Evolutionary conservation across 2,329 filamentous ascomycete genomes (phyloP), one percentile per base, ranked within the genome.

Genomic region (Aspergillus sp.): DNA sequence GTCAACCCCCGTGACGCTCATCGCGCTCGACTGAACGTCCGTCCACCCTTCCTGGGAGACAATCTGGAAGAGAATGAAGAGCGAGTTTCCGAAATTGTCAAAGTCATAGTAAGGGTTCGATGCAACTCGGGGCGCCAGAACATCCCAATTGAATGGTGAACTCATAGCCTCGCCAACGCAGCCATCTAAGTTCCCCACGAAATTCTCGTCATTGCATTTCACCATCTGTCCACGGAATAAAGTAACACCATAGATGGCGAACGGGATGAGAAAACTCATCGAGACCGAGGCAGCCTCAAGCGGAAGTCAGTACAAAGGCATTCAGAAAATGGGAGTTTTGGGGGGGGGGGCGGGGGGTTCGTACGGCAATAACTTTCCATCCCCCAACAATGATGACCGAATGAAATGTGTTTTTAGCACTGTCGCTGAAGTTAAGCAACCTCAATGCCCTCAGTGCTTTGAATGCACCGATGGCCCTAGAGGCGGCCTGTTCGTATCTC

Each of bases 41-140:
- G 88, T 87, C 95, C 96, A 99, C 34, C 95, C 95, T 80, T 99
- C 96, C 74, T 99, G 95, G 52, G 93, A 98, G 42, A 98, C 93
- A 75, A 99, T 97, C 73, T 98, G 93, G 78, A 97, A 99, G 59
- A 99, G 89, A 61, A 96, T 96, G 78, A 98, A 98, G 34, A 99
- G 82, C 0, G 93, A 89, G 54, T 90, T 85, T n/a, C 89, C 90
- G 68, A 99, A 99, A 70, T 96, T 89, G 73, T 99, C 95, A 70
- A 99, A 99, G 72, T 89, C 89, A 76, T 89, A 98, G 70, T 86
- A 96, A 0, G 88, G 86, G 67, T 99, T 98, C 1, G 84, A 76
- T 11, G 89, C 91, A 47, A 89, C 86, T 54, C 95, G 86, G 5
- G 95, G 95, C 2, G 92, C 89, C 9, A 97, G 79, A 57, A 99